These are phyloP conservation scores for Backusella liffmaniae DNA, from an alignment of 192 early-diverging fungal genomes.

Conservation along the genomic window DNA sequence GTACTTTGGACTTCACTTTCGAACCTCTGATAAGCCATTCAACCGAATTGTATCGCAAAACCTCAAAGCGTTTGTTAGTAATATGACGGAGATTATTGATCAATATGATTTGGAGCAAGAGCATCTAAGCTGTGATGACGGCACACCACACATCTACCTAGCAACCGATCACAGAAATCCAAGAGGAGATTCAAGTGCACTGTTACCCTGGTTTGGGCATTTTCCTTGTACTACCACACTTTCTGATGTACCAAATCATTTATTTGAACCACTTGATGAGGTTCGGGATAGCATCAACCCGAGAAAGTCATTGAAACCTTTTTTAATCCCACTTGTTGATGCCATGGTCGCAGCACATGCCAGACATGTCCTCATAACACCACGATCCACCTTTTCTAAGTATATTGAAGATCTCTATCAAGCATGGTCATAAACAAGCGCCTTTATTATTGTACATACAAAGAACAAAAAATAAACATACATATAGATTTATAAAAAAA, in stretches of 20 bases:
- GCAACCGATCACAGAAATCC: constrained; percentile 49
- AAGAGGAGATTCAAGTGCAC: constrained; percentile 22
- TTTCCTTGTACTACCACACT: constrained; percentile 45
- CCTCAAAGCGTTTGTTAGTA: neutral
- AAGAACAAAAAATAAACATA: neutral
- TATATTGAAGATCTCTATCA: constrained; percentile 29
- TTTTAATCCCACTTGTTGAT: constrained; percentile 34
- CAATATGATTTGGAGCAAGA: neutral
- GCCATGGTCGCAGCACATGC: constrained; percentile 37
- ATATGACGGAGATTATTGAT: neutral
- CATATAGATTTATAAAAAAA: neutral
- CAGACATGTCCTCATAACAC: constrained; percentile 19
- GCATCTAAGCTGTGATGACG: neutral
- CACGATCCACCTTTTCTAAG: constrained; percentile 34
- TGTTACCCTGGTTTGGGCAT: constrained; percentile 32
- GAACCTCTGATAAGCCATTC: constrained; percentile 25
- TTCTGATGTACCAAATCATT: constrained; percentile 32
- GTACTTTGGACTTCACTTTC: constrained; percentile 45
- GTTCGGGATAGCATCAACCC: constrained; percentile 23
- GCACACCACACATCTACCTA: constrained; percentile 41
- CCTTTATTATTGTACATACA: constrained; percentile 2
- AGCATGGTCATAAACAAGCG: constrained; percentile 13
- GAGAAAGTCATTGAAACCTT: constrained; percentile 13
- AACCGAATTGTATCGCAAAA: neutral
- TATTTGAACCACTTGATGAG: constrained; percentile 33